Percentiles rank a stretch among this genome's conserved stretches.
phyloP scores from a whole-genome alignment of 805 yeast genomes.

The Pichia sporocuriosa region DNA sequence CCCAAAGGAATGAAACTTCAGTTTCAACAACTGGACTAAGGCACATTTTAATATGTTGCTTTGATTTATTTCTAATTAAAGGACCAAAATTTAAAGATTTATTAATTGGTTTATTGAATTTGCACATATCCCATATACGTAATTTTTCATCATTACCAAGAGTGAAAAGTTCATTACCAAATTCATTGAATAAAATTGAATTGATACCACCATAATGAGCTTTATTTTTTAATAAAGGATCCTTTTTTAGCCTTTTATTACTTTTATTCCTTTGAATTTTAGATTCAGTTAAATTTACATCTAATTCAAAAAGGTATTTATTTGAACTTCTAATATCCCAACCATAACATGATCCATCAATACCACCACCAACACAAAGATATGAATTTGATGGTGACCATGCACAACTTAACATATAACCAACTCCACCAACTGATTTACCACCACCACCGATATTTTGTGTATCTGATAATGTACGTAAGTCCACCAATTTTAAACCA shows the following conservation, averaged over 20 bases:
- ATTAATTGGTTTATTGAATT: conserved; percentile 41
- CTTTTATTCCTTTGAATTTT: conserved; percentile 10
- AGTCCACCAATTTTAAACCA: conserved; percentile 52
- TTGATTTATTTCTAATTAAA: conserved; percentile 55
- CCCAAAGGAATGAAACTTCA: conserved; percentile 50
- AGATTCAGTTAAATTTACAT: conserved; percentile 32
- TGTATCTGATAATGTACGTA: conserved; percentile 65
- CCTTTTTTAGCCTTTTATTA: background rate
- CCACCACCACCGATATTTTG: conserved; percentile 49
- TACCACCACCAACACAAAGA: conserved; percentile 71
- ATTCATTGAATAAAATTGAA: conserved; percentile 67
- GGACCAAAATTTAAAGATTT: conserved; percentile 74
- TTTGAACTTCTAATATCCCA: conserved; percentile 81
- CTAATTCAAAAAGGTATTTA: conserved; percentile 57
- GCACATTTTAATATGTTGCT: conserved; percentile 50
- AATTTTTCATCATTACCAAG: conserved; percentile 78
- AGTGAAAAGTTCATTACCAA: conserved; percentile 56
- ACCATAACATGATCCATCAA: conserved; percentile 69
- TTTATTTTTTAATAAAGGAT: conserved; percentile 27
- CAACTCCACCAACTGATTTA: conserved; percentile 24
- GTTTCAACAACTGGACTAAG: conserved; percentile 47
- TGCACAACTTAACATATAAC: conserved; percentile 24
- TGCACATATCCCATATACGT: conserved; percentile 69
- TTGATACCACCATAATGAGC: conserved; percentile 79
- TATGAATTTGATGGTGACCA: conserved; percentile 68